These are phyloP conservation scores for Kandelia obovata DNA, from an alignment of 345 rosid species.

Conservation along the genomic window DNA sequence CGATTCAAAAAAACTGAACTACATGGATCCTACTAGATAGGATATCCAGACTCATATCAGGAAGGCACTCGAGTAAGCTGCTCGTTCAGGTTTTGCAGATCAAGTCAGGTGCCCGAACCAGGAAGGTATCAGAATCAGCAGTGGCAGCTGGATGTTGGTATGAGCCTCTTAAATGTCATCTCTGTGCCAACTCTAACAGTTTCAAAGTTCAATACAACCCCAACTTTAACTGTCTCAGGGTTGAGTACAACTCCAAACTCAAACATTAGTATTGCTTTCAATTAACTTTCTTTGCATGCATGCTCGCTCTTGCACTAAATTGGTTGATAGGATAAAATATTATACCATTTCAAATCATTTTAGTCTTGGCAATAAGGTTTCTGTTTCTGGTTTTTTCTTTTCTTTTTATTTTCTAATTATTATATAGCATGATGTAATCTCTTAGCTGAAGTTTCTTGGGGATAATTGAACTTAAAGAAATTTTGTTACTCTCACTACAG, in stretches of 20 bases:
- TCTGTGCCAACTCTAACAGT: background rate
- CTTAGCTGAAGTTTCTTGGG: background rate
- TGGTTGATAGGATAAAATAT: too few species aligned
- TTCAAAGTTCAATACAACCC: background rate
- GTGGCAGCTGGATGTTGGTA: conserved; percentile 49
- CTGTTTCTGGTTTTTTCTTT: too few species aligned
- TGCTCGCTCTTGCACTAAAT: too few species aligned
- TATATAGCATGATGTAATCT: background rate
- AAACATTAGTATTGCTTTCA: background rate
- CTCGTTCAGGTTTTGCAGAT: background rate
- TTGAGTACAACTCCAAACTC: background rate
- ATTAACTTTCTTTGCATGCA: too few species aligned
- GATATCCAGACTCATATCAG: too few species aligned
- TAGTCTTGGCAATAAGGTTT: too few species aligned
- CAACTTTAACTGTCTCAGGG: background rate
- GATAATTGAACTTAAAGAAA: conserved; percentile 2
- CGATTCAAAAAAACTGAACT: background rate
- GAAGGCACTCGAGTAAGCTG: background rate
- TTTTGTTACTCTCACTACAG: conserved; percentile 30
- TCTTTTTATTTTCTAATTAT: too few species aligned
- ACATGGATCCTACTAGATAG: too few species aligned
- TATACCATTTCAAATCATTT: too few species aligned
- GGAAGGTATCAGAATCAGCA: conserved; percentile 18
- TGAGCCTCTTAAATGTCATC: conserved; percentile 14
- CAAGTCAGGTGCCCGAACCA: background rate